Evolutionary conservation across 169 alveolate species (phyloP).

Genomic region (Plasmodium cynomolgi): DNA sequence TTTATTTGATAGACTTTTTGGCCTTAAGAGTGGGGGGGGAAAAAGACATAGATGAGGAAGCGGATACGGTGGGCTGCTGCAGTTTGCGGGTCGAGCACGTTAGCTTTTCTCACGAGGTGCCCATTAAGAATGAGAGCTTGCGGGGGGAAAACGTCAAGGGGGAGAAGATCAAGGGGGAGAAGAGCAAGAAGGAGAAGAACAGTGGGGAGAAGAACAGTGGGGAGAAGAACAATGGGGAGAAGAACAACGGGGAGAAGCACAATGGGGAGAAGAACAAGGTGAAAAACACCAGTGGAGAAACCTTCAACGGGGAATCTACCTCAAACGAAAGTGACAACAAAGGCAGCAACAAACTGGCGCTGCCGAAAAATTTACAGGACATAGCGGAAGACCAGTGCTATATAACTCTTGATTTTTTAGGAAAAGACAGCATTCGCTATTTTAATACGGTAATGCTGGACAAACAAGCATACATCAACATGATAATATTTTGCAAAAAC

Average conservation of each 20-base stretch:
- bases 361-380: constrained; percentile 38
- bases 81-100: constrained; percentile 98
- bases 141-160: neutral
- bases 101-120: constrained; percentile 81
- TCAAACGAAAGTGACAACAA: constrained; percentile 64
- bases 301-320: neutral
- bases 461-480: constrained; percentile 88
- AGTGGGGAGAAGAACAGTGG: neutral
- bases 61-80: constrained; percentile 99
- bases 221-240: neutral
- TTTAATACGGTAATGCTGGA: constrained; percentile 93
- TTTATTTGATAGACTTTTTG: constrained; percentile 97
- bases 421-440: constrained; percentile 98
- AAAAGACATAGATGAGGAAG: constrained; percentile 98
- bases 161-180: neutral
- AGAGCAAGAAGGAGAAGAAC: constrained; percentile 3
- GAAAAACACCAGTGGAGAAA: neutral
- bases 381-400: constrained; percentile 73
- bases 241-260: constrained; percentile 1
- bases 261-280: neutral
- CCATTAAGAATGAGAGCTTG: constrained; percentile 24
- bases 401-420: constrained; percentile 95
- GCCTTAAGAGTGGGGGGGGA: constrained; percentile 99
- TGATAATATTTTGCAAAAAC: constrained; percentile 87
- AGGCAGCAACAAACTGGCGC: constrained; percentile 45